Percentiles rank a stretch among this genome's conserved stretches.
These are phyloP conservation scores for Acmispon strigosus DNA, from an alignment of 306 rosid species.

Conservation along the genomic window DNA sequence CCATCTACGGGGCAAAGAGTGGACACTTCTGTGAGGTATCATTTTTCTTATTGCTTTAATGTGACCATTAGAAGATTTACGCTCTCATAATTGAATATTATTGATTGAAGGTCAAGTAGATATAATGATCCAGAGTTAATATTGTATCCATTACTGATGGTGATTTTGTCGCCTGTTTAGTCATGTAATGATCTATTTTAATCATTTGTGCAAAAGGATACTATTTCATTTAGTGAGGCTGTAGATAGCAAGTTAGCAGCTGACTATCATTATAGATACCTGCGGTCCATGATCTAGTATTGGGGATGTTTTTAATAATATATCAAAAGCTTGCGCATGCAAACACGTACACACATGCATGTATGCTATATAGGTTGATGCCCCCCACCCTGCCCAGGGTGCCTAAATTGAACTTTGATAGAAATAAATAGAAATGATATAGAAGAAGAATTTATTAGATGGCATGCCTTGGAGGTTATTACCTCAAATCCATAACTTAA, in stretches of 20 bases:
- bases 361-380: neutral
- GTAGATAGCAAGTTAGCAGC: neutral
- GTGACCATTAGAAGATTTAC: neutral
- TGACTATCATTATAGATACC: neutral
- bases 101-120: neutral
- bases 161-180: neutral
- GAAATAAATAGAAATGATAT: neutral
- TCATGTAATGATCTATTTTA: neutral
- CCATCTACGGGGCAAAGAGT: slow-evolving; percentile 41
- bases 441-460: neutral
- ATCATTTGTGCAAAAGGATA: neutral
- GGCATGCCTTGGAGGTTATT: too few species aligned
- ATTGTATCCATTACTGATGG: neutral
- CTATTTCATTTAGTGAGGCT: neutral
- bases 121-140: neutral
- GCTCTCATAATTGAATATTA: neutral
- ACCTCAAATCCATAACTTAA: too few species aligned
- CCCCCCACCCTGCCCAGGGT: neutral
- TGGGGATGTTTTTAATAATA: neutral
- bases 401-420: neutral
- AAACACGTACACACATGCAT: neutral
- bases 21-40: slow-evolving; percentile 71
- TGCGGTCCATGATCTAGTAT: neutral
- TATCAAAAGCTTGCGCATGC: neutral
- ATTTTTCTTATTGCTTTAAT: slow-evolving; percentile 14